Conservation (phyloP, 768 basidiomycete species). For the Phaeolepiota aurea region DNA sequence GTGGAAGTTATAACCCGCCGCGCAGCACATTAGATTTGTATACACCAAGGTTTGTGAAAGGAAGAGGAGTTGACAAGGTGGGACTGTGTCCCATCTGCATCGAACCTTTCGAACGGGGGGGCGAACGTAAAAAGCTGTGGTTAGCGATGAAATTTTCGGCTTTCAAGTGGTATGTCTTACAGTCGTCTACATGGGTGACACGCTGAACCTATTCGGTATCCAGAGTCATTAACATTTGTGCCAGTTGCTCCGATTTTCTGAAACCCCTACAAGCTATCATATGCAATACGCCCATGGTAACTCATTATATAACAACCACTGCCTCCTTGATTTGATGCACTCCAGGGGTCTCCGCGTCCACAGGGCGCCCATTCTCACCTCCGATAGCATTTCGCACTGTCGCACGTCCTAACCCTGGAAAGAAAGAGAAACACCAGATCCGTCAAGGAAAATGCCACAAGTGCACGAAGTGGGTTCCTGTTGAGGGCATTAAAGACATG, state of each 20-base stretch:
- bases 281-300: slow-evolving; percentile 76
- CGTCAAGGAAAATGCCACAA: slow-evolving; percentile 74
- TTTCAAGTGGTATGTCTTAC: slow-evolving; percentile 60
- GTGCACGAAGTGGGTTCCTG: slow-evolving; percentile 61
- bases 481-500: slow-evolving; percentile 69
- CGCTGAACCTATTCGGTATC: no score
- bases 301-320: slow-evolving; percentile 5
- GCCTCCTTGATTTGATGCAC: slow-evolving; percentile 2
- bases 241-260: no score
- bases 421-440: slow-evolving; percentile 50
- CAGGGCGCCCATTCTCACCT: slow-evolving; percentile 70
- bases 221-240: neutral
- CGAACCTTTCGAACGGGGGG: slow-evolving; percentile 52
- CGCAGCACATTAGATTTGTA: slow-evolving; percentile 61
- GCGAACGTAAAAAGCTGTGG: slow-evolving; percentile 59
- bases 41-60: slow-evolving; percentile 70
- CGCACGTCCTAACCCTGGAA: slow-evolving; percentile 36
- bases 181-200: neutral
- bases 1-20: slow-evolving; percentile 53
- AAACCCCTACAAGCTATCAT: slow-evolving; percentile 57
- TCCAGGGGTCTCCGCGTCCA: slow-evolving; percentile 61
- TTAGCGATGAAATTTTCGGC: slow-evolving; percentile 74
- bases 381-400: slow-evolving; percentile 53
- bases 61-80: slow-evolving; percentile 57
- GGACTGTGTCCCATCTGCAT: slow-evolving; percentile 75